phyloP scores from a whole-genome alignment of 768 basidiomycete species.

The Hygrocybe coccinea region DNA sequence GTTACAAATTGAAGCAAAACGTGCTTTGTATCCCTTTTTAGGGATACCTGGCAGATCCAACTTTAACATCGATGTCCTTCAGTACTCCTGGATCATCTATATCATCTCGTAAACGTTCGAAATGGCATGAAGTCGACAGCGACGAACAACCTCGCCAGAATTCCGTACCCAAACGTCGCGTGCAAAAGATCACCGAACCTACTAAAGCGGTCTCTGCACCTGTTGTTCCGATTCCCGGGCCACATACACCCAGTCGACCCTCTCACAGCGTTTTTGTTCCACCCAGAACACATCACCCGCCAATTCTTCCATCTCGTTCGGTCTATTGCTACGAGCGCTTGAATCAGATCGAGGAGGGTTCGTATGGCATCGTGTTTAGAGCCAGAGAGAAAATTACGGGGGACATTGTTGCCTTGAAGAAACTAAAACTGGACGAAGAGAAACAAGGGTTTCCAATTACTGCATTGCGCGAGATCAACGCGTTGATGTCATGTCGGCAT shows the following conservation, averaged over 20 bases:
- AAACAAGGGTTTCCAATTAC: conserved; percentile 99
- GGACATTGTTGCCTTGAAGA: conserved; percentile 95
- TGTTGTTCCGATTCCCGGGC: conserved; percentile 16
- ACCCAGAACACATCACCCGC: conserved; percentile 68
- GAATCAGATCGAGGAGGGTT: conserved; percentile 98
- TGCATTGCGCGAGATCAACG: conserved; percentile 87
- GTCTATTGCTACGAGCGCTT: conserved; percentile 91
- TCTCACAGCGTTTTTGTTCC: conserved; percentile 70
- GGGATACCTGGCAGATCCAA: too few relatives aligned
- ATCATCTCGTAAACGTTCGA: conserved; percentile 68
- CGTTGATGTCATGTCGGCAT: conserved; percentile 91
- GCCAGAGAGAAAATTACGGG: conserved; percentile 92
- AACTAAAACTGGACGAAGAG: conserved; percentile 96
- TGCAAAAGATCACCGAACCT: conserved; percentile 31
- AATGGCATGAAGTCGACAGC: conserved; percentile 56
- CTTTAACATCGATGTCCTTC: conserved; percentile 24
- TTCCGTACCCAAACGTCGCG: conserved; percentile 50
- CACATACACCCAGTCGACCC: conserved; percentile 17
- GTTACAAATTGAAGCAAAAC: too few relatives aligned
- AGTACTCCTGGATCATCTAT: conserved; percentile 41
- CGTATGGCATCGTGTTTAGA: conserved; percentile 96
- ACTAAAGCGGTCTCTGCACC: conserved; percentile 17
- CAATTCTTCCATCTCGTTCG: conserved; percentile 80
- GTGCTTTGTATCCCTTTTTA: too few relatives aligned
- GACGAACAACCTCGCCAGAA: conserved; percentile 32